These are phyloP conservation scores for Metarhizium rileyi DNA, from an alignment of 2,329 filamentous ascomycete genomes.

Conservation along the genomic window DNA sequence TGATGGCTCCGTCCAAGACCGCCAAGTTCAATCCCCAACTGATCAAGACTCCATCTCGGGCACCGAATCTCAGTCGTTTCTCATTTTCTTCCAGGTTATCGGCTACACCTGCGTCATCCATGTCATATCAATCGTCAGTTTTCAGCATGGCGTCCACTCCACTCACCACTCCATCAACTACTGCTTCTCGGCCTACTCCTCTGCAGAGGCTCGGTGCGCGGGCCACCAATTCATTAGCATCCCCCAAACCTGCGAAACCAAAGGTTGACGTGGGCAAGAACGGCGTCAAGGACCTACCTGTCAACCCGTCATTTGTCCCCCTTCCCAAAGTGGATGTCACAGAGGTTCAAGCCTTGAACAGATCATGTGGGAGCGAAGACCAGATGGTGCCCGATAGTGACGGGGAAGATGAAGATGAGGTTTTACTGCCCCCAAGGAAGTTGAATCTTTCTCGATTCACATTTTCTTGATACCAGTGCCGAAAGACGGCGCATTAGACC, in stretches of 20 bases:
- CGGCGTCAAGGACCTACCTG: constrained; percentile 26
- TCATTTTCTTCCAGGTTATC: constrained; percentile 20
- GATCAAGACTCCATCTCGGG: constrained; percentile 20
- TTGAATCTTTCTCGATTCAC: constrained; percentile 41
- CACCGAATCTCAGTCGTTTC: constrained; percentile 23
- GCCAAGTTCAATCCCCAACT: constrained; percentile 11
- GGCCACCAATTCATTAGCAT: constrained; percentile 23
- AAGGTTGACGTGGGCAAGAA: constrained; percentile 14
- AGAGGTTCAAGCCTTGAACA: constrained; percentile 43
- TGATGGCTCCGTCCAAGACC: constrained; percentile 20
- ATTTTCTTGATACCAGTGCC: constrained; percentile 19
- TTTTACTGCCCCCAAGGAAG: constrained; percentile 20
- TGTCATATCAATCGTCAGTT: constrained; percentile 24
- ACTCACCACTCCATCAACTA: constrained; percentile 33
- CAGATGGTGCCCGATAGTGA: constrained; percentile 45
- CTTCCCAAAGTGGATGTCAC: constrained; percentile 43
- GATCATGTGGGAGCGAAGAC: constrained; percentile 44
- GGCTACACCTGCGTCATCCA: constrained; percentile 25
- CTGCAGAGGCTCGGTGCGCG: constrained; percentile 42
- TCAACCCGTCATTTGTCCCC: constrained; percentile 46
- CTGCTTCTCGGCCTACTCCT: constrained; percentile 37
- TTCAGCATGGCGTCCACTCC: constrained; percentile 27
- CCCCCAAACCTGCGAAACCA: constrained; percentile 20
- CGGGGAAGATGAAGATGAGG: constrained; percentile 33
- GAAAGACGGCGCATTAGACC: background rate